phyloP scores from a whole-genome alignment of 1,284 basidiomycete species.

The Vanrija humicola region DNA sequence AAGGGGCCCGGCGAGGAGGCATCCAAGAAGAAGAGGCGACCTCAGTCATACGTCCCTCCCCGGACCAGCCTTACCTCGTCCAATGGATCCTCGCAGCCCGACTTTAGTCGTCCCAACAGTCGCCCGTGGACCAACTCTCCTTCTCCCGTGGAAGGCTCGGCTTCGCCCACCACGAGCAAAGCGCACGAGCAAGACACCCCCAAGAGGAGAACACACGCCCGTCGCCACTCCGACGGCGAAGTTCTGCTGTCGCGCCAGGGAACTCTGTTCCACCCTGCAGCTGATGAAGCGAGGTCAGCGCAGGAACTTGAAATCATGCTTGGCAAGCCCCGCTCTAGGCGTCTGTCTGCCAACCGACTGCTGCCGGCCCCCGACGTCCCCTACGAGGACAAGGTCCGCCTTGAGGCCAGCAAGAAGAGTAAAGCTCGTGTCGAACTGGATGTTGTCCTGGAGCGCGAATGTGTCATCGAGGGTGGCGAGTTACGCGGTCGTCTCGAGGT shows the following conservation, averaged over 20 bases:
- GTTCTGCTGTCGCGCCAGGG: constrained; percentile 43
- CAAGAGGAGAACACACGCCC: constrained; percentile 12
- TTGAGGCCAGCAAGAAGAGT: constrained; percentile 60
- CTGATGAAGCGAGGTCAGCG: constrained; percentile 36
- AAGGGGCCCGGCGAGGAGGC: no score
- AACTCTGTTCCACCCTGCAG: constrained; percentile 44
- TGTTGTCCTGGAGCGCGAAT: constrained; percentile 69
- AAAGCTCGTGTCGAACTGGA: constrained; percentile 80
- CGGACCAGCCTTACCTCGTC: no score
- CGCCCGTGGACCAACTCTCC: no score
- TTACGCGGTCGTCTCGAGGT: constrained; percentile 71
- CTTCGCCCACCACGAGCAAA: not conserved
- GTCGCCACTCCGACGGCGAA: constrained; percentile 43
- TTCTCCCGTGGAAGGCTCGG: no score
- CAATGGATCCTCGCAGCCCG: no score
- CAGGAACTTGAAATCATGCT: constrained; percentile 45
- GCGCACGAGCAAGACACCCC: constrained; percentile 3
- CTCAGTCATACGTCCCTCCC: no score
- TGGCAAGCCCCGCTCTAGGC: constrained; percentile 31
- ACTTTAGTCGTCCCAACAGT: no score
- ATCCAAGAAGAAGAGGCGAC: no score
- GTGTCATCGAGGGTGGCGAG: constrained; percentile 75
- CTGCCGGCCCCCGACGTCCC: constrained; percentile 34
- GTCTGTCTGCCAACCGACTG: constrained; percentile 33
- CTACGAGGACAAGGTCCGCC: constrained; percentile 30